phyloP scores from a whole-genome alignment of 257 asterid genomes.

The Nyctanthes arbortristis region DNA sequence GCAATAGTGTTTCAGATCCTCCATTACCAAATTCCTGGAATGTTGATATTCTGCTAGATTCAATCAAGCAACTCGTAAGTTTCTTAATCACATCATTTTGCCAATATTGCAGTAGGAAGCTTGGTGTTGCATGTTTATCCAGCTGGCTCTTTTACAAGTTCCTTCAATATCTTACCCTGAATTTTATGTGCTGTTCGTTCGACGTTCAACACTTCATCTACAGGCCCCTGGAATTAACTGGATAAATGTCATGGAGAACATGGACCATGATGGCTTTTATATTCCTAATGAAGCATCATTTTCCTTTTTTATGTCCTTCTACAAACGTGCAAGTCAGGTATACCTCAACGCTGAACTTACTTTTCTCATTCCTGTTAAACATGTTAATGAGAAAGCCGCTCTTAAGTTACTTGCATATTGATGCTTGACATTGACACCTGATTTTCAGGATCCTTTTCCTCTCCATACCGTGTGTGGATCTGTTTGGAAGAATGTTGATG shows the following conservation, averaged over 20 bases:
- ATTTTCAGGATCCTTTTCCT: slow-evolving; percentile 82
- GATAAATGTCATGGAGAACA: slow-evolving; percentile 72
- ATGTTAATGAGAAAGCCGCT: neutral
- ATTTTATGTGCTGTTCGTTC: slow-evolving; percentile 1
- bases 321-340: slow-evolving; percentile 83
- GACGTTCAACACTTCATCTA: slow-evolving; percentile 10
- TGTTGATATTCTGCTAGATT: slow-evolving; percentile 72
- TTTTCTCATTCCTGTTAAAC: slow-evolving; percentile 5
- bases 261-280: slow-evolving; percentile 92
- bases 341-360: slow-evolving; percentile 2
- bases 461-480: slow-evolving; percentile 88
- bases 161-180: too few relatives aligned
- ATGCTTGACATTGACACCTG: slow-evolving; percentile 2
- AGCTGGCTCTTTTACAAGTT: too few relatives aligned
- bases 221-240: slow-evolving; percentile 89
- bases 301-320: slow-evolving; percentile 82
- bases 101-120: neutral
- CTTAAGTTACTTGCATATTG: neutral
- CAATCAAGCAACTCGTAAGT: slow-evolving; percentile 89
- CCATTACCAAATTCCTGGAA: slow-evolving; percentile 72
- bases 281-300: slow-evolving; percentile 78
- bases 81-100: slow-evolving; percentile 4
- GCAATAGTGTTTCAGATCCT: slow-evolving; percentile 46
- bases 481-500: slow-evolving; percentile 93
- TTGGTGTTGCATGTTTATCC: too few relatives aligned